Evolutionary conservation across 495 filamentous ascomycete genomes (phyloP), one percentile per base, ranked within the genome.

Genomic region (Melanomma pulvis-pyrius): DNA sequence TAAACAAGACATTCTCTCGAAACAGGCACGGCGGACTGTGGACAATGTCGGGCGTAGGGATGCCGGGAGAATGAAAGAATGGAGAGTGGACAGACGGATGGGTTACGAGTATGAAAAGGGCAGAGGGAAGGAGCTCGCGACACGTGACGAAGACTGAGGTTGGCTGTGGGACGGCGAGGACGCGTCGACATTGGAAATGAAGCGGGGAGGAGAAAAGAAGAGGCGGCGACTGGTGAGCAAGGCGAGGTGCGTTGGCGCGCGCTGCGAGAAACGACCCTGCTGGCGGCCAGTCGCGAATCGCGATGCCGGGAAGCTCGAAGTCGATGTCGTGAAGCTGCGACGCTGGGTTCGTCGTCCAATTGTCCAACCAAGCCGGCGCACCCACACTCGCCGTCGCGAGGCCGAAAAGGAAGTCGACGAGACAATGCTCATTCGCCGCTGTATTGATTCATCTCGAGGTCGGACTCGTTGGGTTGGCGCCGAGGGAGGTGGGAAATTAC

Each of bases 401-500:
- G 39, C 15, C 21, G 44, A 21, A 17, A 36, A 48, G 22, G 32
- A 52, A 47, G 22, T 11, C 19, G 51, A 30, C 13, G 39, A 17
- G 55, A 34, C 63, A 56, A 60, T 61, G 63, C 29, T 52, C 55
- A 66, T 66, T 66, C 63, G 63, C 55, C 60, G 56, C 11, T 25
- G 46, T 60, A 59, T 59, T 54, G 63, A 30, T 58, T 58, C 59
- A 44, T 44, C 39, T 28, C 48, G 48, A 50, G 53, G 3, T 34
- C 41, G 22, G 49, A 41, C 51, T 30, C 21, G 51, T n/a, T n/a
- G 25, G 6, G 32, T 54, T 54, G 51, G 51, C 51, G 48, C 48
- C 48, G 21, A 50, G 48, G 7, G 48, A 9, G 9, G 48, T 11
- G 64, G 58, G 63, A 71, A 57, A 71, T 71, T 67, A 67, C 63